Base-by-base conservation (phyloP, 441 rosid species). In the Populus hybrid region DNA sequence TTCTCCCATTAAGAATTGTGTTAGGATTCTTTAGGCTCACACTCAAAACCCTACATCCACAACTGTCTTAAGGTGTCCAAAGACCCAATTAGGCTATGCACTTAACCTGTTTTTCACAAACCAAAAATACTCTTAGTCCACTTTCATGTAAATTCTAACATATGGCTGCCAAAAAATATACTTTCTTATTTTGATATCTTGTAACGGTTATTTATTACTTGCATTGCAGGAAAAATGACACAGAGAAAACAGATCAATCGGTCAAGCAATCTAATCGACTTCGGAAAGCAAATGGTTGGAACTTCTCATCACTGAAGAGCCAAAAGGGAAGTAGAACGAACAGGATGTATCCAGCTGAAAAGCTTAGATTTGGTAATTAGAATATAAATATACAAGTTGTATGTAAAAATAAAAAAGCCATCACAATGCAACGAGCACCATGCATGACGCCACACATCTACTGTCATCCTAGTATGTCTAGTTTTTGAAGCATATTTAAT, bases 311-410 rank as follows among this genome's bases (percentile, higher is more conserved):
- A 69, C 59, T n/a, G 16, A 73, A 81, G 74, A 67, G 16, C 71
- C 74, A 66, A 59, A 76, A 61, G 65, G 71, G 69, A 72, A 38
- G n/a, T 8, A 69, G 46, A 73, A 59, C 9, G 16, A 18, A 70
- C 2, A 74, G 77, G 20, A 67, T 66, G 50, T 84, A 84, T 81
- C 84, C 84, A 54, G 70, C 84, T 8, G 80, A 73, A 70, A 84
- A 76, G 76, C 82, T 82, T 28, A 82, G 77, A 63, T 73, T 84
- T 72, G 61, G 77, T 38, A 34, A 59, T 40, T 42, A 70, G 67
- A 26, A 12, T 23, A 34, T 35, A 28, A 67, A 67, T 24, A 67
- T 67, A 2, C 2, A 18, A 57, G 21, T 57, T 18, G 63, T 20
- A 57, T 57, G 63, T 18, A 6, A 57, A 50, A 18, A 57, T 57